These are phyloP conservation scores for Dianthus caryophyllus DNA, from an alignment of 148 eudicot genomes.

Conservation along the genomic window DNA sequence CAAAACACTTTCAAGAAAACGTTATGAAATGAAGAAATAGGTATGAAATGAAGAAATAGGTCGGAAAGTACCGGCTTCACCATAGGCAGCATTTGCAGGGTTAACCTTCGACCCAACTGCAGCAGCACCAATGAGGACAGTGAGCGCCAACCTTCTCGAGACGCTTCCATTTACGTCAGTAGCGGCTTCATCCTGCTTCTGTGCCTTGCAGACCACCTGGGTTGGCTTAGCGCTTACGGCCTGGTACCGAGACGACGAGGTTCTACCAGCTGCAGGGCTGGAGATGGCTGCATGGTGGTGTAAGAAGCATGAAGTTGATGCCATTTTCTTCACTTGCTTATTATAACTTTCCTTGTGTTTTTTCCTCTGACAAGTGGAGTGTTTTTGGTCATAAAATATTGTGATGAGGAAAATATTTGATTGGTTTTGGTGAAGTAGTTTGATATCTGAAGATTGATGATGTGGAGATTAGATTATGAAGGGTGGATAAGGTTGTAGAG, in stretches of 20 bases:
- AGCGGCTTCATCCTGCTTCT: slow-evolving; percentile 38
- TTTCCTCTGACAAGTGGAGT: not conserved
- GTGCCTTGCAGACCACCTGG: slow-evolving; percentile 61
- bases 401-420: slow-evolving; percentile 2
- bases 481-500: slow-evolving; percentile 45
- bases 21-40: not conserved
- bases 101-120: slow-evolving; percentile 83
- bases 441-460: slow-evolving; percentile 36
- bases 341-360: not conserved
- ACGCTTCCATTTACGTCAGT: slow-evolving; percentile 16
- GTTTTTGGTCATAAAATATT: slow-evolving; percentile 14
- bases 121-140: slow-evolving; percentile 83
- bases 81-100: slow-evolving; percentile 96
- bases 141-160: slow-evolving; percentile 76
- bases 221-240: slow-evolving; percentile 37
- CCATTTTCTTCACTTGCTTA: slow-evolving; percentile 40
- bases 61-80: slow-evolving; percentile 73
- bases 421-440: slow-evolving; percentile 12
- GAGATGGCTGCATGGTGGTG: slow-evolving; percentile 75
- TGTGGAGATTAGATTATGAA: slow-evolving; percentile 43
- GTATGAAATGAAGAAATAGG: not conserved
- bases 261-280: slow-evolving; percentile 36
- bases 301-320: slow-evolving; percentile 82
- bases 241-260: slow-evolving; percentile 27
- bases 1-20: not conserved